Percentiles rank a stretch among this genome's conserved stretches.
phyloP scores from a whole-genome alignment of 139 green algal species.

The Limnomonas spitsbergensis region DNA sequence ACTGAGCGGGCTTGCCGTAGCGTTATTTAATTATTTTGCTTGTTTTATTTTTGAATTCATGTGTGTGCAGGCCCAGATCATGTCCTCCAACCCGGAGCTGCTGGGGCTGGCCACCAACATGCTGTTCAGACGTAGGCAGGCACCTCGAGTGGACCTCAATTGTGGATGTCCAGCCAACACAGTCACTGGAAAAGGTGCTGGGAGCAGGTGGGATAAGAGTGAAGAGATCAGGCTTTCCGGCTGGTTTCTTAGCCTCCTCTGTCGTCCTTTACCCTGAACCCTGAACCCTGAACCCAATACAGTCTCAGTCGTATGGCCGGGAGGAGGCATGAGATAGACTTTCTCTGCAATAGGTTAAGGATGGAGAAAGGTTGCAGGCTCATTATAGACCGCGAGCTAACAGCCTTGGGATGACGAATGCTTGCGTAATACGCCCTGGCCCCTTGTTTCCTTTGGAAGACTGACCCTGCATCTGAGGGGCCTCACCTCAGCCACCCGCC shows the following conservation, averaged over 20 bases:
- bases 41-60: no score
- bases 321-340: not conserved
- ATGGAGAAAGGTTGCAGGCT: not conserved
- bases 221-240: not conserved
- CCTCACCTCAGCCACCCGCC: no score
- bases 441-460: no score
- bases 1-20: no score
- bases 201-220: conserved; percentile 27
- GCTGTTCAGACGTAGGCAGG: conserved; percentile 35
- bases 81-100: conserved; percentile 49
- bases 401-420: no score
- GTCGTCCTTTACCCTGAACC: not conserved
- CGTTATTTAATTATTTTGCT: no score
- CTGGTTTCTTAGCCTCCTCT: conserved; percentile 1
- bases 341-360: not conserved
- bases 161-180: conserved; percentile 60
- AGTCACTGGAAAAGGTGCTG: conserved; percentile 56
- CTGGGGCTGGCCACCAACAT: conserved; percentile 42
- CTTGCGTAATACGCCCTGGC: no score
- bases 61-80: conserved; percentile 53
- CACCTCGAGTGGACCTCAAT: conserved; percentile 70
- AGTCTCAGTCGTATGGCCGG: not conserved
- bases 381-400: not conserved
- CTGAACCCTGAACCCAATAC: not conserved
- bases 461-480: not conserved